Conservation (phyloP, 2,329 filamentous ascomycete genomes). For the Thelonectria blattea region DNA sequence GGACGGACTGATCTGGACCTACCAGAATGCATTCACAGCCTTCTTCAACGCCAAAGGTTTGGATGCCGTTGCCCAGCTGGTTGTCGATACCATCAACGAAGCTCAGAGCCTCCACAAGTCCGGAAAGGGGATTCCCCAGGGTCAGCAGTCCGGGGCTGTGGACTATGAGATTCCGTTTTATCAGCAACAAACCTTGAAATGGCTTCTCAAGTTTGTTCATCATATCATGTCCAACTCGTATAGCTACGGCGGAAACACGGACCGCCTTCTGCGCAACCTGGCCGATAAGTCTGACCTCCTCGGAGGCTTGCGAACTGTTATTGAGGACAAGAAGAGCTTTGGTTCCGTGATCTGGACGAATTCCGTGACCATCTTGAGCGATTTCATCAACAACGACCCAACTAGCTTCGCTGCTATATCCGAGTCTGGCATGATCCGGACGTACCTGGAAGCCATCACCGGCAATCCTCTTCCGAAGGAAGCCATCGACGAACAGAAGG, state of each 20-base stretch:
- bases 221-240: constrained; percentile 87
- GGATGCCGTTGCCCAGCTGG: constrained; percentile 86
- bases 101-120: constrained; percentile 70
- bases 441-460: constrained; percentile 83
- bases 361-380: constrained; percentile 87
- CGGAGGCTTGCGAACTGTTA: constrained; percentile 77
- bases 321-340: constrained; percentile 79
- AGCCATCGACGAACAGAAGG: constrained; percentile 39
- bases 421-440: constrained; percentile 88
- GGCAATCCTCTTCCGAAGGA: constrained; percentile 51
- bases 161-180: constrained; percentile 95
- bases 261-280: constrained; percentile 87
- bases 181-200: constrained; percentile 91
- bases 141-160: constrained; percentile 77
- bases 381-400: constrained; percentile 98
- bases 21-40: constrained; percentile 82
- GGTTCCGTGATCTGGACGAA: constrained; percentile 97
- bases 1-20: constrained; percentile 84
- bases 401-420: constrained; percentile 96
- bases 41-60: constrained; percentile 84
- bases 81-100: constrained; percentile 77
- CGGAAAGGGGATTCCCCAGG: constrained; percentile 73
- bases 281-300: constrained; percentile 92
- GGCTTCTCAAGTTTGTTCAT: constrained; percentile 94
- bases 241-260: constrained; percentile 77